Evolutionary conservation across 257 asterid species (phyloP).

Genomic region (Osmanthus fragrans): DNA sequence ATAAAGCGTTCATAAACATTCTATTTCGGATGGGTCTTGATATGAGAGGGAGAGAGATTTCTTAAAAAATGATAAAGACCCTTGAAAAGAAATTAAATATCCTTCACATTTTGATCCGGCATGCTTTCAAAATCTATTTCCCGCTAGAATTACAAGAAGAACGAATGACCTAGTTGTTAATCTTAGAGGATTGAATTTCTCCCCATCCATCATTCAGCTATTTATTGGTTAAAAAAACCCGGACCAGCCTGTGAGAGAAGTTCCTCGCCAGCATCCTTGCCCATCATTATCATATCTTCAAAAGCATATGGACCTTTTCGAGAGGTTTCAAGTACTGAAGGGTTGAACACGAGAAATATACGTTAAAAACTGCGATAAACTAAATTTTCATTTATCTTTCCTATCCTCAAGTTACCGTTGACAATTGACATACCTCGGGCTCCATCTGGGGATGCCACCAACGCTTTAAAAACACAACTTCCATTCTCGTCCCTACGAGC

Average conservation of each 20-base stretch:
- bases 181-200: constrained; percentile 3
- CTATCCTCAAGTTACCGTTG: background rate
- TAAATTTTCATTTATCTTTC: background rate
- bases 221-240: constrained; percentile 58
- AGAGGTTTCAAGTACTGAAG: constrained; percentile 78
- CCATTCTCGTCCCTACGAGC: constrained; percentile 74
- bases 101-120: background rate
- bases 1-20: too few species aligned
- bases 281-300: constrained; percentile 81
- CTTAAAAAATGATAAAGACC: background rate
- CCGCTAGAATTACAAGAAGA: constrained; percentile 4
- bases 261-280: constrained; percentile 89
- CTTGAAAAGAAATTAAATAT: background rate
- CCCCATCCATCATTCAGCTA: constrained; percentile 15
- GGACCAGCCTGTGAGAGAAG: constrained; percentile 83
- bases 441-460: constrained; percentile 97
- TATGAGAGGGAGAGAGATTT: too few species aligned
- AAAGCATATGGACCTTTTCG: constrained; percentile 67
- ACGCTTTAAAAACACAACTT: constrained; percentile 69
- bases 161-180: constrained; percentile 22
- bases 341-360: background rate
- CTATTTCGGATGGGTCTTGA: too few species aligned
- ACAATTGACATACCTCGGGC: constrained; percentile 45
- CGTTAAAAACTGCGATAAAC: background rate
- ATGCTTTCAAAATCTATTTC: constrained; percentile 16